These are phyloP conservation scores for Cutaneotrichosporon sp. DNA, from an alignment of 1,284 basidiomycete genomes.

Conservation along the genomic window DNA sequence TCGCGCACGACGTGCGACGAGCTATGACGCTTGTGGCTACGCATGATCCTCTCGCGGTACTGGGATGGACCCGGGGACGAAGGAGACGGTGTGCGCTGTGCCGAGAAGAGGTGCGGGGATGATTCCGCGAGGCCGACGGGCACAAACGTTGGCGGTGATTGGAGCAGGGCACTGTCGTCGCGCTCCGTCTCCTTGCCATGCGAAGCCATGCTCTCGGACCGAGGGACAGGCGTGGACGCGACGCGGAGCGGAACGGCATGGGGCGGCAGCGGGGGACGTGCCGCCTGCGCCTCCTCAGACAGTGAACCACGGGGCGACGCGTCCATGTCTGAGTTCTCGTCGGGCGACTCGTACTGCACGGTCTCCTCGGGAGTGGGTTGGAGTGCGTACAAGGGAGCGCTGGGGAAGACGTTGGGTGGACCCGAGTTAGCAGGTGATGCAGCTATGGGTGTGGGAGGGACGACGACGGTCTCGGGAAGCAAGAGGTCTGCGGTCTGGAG, in stretches of 20 bases:
- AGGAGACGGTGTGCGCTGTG: conserved; percentile 6
- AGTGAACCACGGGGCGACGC: background rate
- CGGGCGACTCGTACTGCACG: conserved; percentile 14
- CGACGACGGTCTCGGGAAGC: conserved; percentile 2
- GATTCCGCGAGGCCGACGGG: background rate
- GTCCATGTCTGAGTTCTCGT: conserved; percentile 10
- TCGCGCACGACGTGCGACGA: conserved; percentile 50
- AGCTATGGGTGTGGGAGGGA: conserved; percentile 6
- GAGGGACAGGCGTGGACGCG: conserved; percentile 9
- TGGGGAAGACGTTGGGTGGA: background rate
- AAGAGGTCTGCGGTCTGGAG: background rate
- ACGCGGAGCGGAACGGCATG: conserved; percentile 6
- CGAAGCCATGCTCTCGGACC: conserved; percentile 4
- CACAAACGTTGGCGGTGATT: conserved; percentile 7
- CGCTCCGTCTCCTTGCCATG: conserved; percentile 6
- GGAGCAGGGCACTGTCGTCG: conserved; percentile 12
- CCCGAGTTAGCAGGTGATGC: conserved; percentile 1
- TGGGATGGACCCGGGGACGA: background rate
- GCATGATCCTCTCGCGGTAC: background rate
- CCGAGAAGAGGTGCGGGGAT: conserved; percentile 8
- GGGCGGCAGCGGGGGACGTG: conserved; percentile 3
- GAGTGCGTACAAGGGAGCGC: background rate
- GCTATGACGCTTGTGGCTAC: conserved; percentile 38
- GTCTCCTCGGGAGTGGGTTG: conserved; percentile 3
- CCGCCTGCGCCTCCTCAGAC: background rate